Evolutionary conservation across 441 rosid genomes (phyloP), one percentile per base, ranked within the genome.

Genomic region (Erodium trifolium): DNA sequence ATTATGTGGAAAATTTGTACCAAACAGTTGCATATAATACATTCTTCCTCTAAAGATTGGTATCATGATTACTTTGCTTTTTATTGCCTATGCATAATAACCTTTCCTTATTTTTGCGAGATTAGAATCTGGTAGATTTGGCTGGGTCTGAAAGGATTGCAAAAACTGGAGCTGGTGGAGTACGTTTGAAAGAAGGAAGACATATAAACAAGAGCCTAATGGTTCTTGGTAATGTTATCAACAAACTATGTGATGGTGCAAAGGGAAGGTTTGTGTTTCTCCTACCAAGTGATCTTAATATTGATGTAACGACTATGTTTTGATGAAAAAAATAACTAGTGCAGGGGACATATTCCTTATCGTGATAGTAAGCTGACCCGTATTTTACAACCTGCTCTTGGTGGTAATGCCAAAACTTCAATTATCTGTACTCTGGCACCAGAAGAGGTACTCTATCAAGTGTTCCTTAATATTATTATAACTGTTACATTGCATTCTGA

Each of bases 281-380:
- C 57, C 27, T 73, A 41, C 14, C 41, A 34, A 62, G 45, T 41
- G 51, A 3, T 72, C 67, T 41, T 29, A 45, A 49, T 62, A 0
- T 60, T 65, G 34, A 70, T 57, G 41, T 64, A 59, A 55, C 5
- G 53, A 65, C 16, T 19, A 9, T 71, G 5, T 68, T 45, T 51
- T 77, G 31, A 79, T 60, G 49, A 43, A 13, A 65, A 65, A 53
- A 57, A 41, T 65, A 35, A 31, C 9, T 70, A 63, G 10, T 79
- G 73, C 73, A 91, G 99, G 79, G 96, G 86, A n/a, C 97, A 93
- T 79, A 87, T 93, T 81, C 99, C 99, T 2, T 93, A 88, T 81
- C 90, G 99, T 69, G 97, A 93, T 82, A 93, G 99, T 75, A 93
- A 93, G 82, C 81, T 93, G 74, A 93, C 99, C 71, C 95, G 96